Percentiles rank a stretch among this genome's conserved stretches.
phyloP scores from a whole-genome alignment of 208 protist species.

The Perkinsela sp. region DNA sequence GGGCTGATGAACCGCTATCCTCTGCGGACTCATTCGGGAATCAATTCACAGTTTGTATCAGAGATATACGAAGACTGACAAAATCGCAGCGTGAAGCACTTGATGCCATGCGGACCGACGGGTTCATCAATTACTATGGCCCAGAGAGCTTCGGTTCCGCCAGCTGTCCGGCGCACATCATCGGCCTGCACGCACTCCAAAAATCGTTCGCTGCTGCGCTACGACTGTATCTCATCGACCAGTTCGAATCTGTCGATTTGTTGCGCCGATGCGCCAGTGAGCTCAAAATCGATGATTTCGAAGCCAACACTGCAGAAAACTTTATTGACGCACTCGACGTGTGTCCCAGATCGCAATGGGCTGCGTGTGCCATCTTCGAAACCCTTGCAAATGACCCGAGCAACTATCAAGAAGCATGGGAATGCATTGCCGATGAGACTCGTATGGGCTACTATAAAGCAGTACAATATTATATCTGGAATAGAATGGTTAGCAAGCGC shows the following conservation, averaged over 20 bases:
- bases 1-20: conserved; percentile 16
- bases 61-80: conserved; percentile 16
- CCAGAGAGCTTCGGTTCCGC: conserved; percentile 64
- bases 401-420: conserved; percentile 9
- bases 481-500: conserved; percentile 11
- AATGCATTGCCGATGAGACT: conserved; percentile 7
- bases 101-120: conserved; percentile 8
- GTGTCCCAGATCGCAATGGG: not conserved
- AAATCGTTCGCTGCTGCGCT: conserved; percentile 9
- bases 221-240: conserved; percentile 7
- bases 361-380: conserved; percentile 6
- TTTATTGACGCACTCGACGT: not conserved
- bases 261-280: conserved; percentile 2
- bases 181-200: conserved; percentile 12
- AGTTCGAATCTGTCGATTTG: conserved; percentile 2
- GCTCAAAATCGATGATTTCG: too few species aligned
- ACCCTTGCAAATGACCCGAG: conserved; percentile 2
- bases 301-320: not conserved
- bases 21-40: conserved; percentile 65
- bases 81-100: conserved; percentile 7
- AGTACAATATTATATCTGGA: conserved; percentile 14
- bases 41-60: conserved; percentile 60
- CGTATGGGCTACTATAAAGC: conserved; percentile 14
- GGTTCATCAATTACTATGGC: conserved; percentile 81
- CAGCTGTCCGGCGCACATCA: conserved; percentile 9